These are phyloP conservation scores for Paralagenidium karlingii DNA, from an alignment of 352 stramenopile genomes.

Conservation along the genomic window DNA sequence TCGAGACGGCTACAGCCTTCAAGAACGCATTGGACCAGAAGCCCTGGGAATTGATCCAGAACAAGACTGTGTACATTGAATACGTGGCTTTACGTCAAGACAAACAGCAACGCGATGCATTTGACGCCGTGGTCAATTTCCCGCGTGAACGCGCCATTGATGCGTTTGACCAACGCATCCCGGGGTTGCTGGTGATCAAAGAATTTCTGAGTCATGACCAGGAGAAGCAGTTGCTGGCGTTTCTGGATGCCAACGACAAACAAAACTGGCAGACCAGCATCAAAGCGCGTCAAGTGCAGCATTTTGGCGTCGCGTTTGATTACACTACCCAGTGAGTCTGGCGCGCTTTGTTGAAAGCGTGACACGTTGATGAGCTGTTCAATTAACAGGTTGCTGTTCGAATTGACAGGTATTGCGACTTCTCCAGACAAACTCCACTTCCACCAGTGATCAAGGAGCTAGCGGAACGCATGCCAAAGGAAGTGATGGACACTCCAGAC, in stretches of 20 bases:
- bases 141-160: slow-evolving; percentile 23
- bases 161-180: slow-evolving; percentile 29
- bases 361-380: too few relatives aligned
- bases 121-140: slow-evolving; percentile 41
- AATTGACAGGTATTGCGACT: too few relatives aligned
- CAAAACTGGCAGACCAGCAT: slow-evolving; percentile 55
- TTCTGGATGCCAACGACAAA: slow-evolving; percentile 45
- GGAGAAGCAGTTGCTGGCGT: slow-evolving; percentile 29
- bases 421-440: too few relatives aligned
- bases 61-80: slow-evolving; percentile 60
- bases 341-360: slow-evolving; percentile 8
- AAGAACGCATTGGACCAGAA: slow-evolving; percentile 31
- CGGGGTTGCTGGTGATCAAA: slow-evolving; percentile 37
- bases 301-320: slow-evolving; percentile 83
- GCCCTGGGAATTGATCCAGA: slow-evolving; percentile 32
- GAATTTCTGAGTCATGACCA: slow-evolving; percentile 58
- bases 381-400: too few relatives aligned
- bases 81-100: slow-evolving; percentile 51
- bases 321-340: too few relatives aligned
- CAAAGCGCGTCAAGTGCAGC: slow-evolving; percentile 74
- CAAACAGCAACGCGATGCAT: slow-evolving; percentile 45
- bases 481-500: slow-evolving; percentile 49
- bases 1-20: slow-evolving; percentile 1
- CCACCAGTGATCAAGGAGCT: slow-evolving; percentile 23
- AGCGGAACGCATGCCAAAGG: slow-evolving; percentile 31